A percentile compares a stretch with the other conserved stretches of the same genome.
These are phyloP conservation scores for Peltaster fructicola DNA, from an alignment of 2,329 filamentous ascomycete genomes.

Conservation along the genomic window DNA sequence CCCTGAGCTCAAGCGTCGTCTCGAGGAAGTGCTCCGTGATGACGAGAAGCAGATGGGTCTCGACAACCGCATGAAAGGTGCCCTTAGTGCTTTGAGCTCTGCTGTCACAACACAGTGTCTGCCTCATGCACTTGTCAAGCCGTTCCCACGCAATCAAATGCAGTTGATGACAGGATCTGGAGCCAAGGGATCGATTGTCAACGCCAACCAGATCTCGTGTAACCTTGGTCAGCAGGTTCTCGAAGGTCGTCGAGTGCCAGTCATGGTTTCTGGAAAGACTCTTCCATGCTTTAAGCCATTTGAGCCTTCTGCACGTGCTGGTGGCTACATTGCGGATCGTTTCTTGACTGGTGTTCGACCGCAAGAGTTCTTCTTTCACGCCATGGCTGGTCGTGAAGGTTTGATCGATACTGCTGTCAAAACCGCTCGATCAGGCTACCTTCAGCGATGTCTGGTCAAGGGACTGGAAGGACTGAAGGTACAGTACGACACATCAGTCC, in stretches of 20 bases:
- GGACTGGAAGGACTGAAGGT: conserved; percentile 91
- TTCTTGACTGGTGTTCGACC: conserved; percentile 96
- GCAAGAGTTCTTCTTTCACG: conserved; percentile 98
- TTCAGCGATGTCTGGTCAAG: conserved; percentile 94
- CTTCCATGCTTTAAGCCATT: conserved; percentile 85
- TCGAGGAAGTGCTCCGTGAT: conserved; percentile 82
- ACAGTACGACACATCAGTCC: conserved; percentile 83
- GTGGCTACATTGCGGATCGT: conserved; percentile 84
- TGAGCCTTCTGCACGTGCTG: conserved; percentile 74
- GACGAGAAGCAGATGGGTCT: conserved; percentile 79
- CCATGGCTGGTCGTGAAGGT: conserved; percentile 97
- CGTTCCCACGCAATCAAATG: conserved; percentile 96
- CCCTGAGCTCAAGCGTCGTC: conserved; percentile 52
- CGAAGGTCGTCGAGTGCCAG: conserved; percentile 81
- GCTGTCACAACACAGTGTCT: conserved; percentile 64
- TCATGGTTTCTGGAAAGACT: conserved; percentile 97
- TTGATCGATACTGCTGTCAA: conserved; percentile 98
- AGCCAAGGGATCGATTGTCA: conserved; percentile 83
- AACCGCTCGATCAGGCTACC: conserved; percentile 87
- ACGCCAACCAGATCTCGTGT: conserved; percentile 93
- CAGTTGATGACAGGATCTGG: conserved; percentile 96
- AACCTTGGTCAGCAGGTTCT: conserved; percentile 93
- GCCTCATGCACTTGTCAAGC: conserved; percentile 67
- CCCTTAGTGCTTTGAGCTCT: conserved; percentile 53
- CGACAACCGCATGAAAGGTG: conserved; percentile 70